A percentile compares a stretch with the other conserved stretches of the same genome.
These are phyloP conservation scores for Cerrena zonata DNA, from an alignment of 1,284 basidiomycete genomes.

Conservation along the genomic window DNA sequence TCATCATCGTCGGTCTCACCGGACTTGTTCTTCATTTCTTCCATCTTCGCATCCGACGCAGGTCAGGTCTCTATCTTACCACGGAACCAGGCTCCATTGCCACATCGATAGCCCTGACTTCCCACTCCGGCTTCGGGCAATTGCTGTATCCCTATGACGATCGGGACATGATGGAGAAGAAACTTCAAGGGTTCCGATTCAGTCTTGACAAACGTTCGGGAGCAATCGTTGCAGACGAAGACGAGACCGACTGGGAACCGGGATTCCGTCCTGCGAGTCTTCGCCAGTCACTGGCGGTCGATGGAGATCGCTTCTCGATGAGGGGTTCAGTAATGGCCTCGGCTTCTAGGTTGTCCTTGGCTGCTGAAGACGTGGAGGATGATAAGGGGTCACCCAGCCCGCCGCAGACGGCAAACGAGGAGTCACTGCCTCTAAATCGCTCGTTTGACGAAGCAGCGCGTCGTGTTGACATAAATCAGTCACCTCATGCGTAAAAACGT, in stretches of 20 bases:
- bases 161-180: slow-evolving; percentile 36
- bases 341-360: not conserved
- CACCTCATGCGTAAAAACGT: not conserved
- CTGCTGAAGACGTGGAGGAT: not conserved
- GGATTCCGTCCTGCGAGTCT: not conserved
- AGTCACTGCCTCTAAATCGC: not conserved
- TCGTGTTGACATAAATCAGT: too few relatives aligned
- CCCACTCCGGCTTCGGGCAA: slow-evolving; percentile 57
- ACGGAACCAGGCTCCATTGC: slow-evolving; percentile 58
- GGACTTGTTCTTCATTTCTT: slow-evolving; percentile 43
- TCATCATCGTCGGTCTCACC: slow-evolving; percentile 41
- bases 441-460: not conserved
- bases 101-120: slow-evolving; percentile 47
- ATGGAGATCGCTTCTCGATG: not conserved
- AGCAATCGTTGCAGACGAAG: slow-evolving; percentile 52
- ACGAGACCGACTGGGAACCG: slow-evolving; percentile 2
- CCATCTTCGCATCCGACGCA: slow-evolving; percentile 41
- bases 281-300: not conserved
- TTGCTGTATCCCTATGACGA: slow-evolving; percentile 57
- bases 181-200: slow-evolving; percentile 43
- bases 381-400: not conserved
- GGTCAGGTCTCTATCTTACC: slow-evolving; percentile 40
- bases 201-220: slow-evolving; percentile 53
- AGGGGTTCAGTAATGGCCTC: not conserved
- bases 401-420: not conserved